Percentiles rank a stretch among this genome's conserved stretches.
These are phyloP conservation scores for Polytrichum commune DNA, from an alignment of 225 moss, liverwort and hornwort species.

Conservation along the genomic window DNA sequence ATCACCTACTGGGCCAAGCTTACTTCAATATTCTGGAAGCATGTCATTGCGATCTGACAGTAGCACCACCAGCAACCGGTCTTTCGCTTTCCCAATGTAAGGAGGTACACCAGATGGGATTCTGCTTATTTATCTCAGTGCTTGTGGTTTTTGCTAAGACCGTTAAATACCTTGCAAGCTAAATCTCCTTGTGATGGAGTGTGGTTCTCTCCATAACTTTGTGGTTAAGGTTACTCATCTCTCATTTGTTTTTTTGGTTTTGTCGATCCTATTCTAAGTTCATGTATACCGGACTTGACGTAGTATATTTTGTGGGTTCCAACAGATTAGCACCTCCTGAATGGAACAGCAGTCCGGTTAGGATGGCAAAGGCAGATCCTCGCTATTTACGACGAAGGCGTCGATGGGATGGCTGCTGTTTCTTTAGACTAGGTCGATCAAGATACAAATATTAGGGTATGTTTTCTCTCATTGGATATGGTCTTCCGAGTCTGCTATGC, in stretches of 20 bases:
- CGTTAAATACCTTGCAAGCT: too few relatives aligned
- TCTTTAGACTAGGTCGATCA: slow-evolving; percentile 51
- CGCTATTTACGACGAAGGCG: slow-evolving; percentile 40
- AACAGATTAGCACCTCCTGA: slow-evolving; percentile 57
- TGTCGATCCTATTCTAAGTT: too few relatives aligned
- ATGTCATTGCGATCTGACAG: slow-evolving; percentile 63
- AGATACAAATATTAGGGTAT: slow-evolving; percentile 45
- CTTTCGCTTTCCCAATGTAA: slow-evolving; percentile 71
- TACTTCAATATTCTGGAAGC: slow-evolving; percentile 59
- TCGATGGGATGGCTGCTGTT: slow-evolving; percentile 54
- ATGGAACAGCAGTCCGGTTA: slow-evolving; percentile 62
- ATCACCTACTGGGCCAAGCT: slow-evolving; percentile 37
- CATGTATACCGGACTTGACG: too few relatives aligned
- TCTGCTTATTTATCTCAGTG: not conserved
- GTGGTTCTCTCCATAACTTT: too few relatives aligned
- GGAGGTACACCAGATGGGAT: slow-evolving; percentile 42
- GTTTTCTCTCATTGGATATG: not conserved
- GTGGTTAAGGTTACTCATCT: too few relatives aligned
- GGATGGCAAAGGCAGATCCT: slow-evolving; percentile 66
- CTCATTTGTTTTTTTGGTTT: too few relatives aligned
- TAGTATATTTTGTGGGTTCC: not conserved
- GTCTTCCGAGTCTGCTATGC: not conserved
- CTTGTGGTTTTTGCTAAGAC: too few relatives aligned
- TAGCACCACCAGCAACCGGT: slow-evolving; percentile 63
- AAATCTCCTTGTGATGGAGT: too few relatives aligned